A percentile compares a stretch with the other conserved stretches of the same genome.
Evolutionary conservation across 331 rosid species (phyloP).

Genomic region (Stylosanthes scabra): DNA sequence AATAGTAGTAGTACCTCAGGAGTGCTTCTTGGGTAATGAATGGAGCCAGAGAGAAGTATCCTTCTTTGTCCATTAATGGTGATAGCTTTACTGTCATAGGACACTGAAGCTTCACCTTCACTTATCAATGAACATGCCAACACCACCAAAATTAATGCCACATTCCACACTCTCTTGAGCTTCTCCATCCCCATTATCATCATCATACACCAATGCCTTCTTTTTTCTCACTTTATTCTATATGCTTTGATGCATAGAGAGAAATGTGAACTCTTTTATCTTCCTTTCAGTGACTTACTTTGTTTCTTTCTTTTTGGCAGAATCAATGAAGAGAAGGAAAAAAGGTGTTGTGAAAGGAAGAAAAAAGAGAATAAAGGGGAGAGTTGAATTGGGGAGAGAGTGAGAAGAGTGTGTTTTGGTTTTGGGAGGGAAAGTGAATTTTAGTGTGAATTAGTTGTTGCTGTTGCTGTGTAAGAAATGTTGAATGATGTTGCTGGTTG

Average conservation of each 20-base stretch:
- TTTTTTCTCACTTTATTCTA: constrained; percentile 60
- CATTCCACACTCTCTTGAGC: constrained; percentile 63
- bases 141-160: constrained; percentile 39
- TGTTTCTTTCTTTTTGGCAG: not conserved
- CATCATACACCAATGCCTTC: constrained; percentile 36
- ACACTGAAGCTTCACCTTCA: constrained; percentile 74
- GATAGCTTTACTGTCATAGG: constrained; percentile 88
- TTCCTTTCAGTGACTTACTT: not conserved
- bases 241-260: constrained; percentile 40
- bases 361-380: not conserved
- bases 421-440: not conserved
- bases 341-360: constrained; percentile 32
- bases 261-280: constrained; percentile 11
- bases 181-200: constrained; percentile 42
- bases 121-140: constrained; percentile 46
- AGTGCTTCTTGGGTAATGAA: constrained; percentile 98
- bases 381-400: not conserved
- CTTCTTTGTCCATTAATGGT: constrained; percentile 89
- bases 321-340: constrained; percentile 13
- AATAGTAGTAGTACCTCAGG: constrained; percentile 72
- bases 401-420: not conserved
- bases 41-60: constrained; percentile 95
- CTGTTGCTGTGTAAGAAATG: not conserved
- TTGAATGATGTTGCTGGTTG: constrained; percentile 22
- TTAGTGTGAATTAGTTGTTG: not conserved